phyloP scores from a whole-genome alignment of 2,329 filamentous ascomycete species.

The Penicillium nordicum region DNA sequence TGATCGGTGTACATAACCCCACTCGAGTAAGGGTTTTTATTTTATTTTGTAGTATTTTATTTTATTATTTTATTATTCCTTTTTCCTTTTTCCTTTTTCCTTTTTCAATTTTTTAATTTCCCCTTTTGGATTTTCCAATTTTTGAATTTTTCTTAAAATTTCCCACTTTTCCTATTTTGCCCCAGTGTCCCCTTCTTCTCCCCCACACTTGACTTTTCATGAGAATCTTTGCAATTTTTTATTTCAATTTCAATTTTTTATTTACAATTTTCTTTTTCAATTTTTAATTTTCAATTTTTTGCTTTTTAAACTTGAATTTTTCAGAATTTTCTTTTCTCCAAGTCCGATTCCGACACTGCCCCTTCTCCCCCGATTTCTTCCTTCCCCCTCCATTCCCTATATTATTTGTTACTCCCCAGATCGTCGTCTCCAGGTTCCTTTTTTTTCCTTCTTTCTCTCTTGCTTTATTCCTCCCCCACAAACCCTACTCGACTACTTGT shows the following conservation, averaged over 20 bases:
- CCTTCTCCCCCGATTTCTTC: constrained; percentile 29
- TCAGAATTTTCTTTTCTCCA: constrained; percentile 14
- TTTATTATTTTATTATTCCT: constrained; percentile 8
- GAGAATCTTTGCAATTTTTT: constrained; percentile 8
- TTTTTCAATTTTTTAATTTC: constrained; percentile 14
- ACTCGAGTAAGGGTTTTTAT: not conserved
- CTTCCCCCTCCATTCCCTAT: constrained; percentile 28
- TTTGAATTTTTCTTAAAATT: not conserved
- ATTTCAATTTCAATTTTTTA: constrained; percentile 8
- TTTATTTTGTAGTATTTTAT: too few relatives aligned
- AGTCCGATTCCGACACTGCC: constrained; percentile 23
- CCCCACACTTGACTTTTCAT: constrained; percentile 21
- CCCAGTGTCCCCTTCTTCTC: constrained; percentile 32
- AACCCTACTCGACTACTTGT: not conserved
- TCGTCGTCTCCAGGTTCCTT: constrained; percentile 25
- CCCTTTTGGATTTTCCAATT: constrained; percentile 12
- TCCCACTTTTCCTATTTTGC: constrained; percentile 24
- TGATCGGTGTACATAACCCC: not conserved
- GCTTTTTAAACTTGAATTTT: constrained; percentile 14
- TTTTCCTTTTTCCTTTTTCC: constrained; percentile 6
- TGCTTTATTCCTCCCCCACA: constrained; percentile 1
- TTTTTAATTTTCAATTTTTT: constrained; percentile 23
- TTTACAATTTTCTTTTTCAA: constrained; percentile 23
- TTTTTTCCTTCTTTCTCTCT: constrained; percentile 7
- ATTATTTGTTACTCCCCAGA: constrained; percentile 29